phyloP scores from a whole-genome alignment of 2,329 filamentous ascomycete genomes.

The Cercospora sp. region DNA sequence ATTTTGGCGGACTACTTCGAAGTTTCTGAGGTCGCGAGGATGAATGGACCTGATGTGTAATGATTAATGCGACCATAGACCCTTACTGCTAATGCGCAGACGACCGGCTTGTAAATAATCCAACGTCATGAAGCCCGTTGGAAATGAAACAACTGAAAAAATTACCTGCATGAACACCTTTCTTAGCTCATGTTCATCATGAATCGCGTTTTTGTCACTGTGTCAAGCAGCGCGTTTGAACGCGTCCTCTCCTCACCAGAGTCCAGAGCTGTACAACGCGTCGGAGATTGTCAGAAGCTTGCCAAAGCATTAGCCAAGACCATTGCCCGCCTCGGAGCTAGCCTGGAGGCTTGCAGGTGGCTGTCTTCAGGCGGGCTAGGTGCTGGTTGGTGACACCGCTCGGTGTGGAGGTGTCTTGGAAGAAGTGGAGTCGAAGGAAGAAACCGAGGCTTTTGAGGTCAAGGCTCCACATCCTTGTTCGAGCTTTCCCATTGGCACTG shows the following conservation, averaged over 20 bases:
- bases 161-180: not conserved
- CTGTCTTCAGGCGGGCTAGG: not conserved
- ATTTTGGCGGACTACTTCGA: not conserved
- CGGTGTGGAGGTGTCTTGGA: not conserved
- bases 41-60: slow-evolving; percentile 9
- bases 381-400: not conserved
- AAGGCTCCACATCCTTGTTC: not conserved
- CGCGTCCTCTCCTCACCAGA: not conserved
- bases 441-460: not conserved
- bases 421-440: not conserved
- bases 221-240: not conserved
- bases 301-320: slow-evolving; percentile 8
- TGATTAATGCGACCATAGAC: slow-evolving; percentile 14
- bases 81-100: slow-evolving; percentile 11
- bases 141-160: not conserved
- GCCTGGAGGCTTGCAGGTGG: not conserved
- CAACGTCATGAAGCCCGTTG: slow-evolving; percentile 13
- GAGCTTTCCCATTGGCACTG: not conserved
- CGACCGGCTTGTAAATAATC: slow-evolving; percentile 11
- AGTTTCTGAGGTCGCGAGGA: not conserved
- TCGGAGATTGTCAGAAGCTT: not conserved
- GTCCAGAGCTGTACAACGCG: not conserved
- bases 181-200: not conserved
- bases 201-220: not conserved
- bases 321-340: not conserved